Conservation (phyloP, 345 rosid species). For the Euphorbia pulcherrima region DNA sequence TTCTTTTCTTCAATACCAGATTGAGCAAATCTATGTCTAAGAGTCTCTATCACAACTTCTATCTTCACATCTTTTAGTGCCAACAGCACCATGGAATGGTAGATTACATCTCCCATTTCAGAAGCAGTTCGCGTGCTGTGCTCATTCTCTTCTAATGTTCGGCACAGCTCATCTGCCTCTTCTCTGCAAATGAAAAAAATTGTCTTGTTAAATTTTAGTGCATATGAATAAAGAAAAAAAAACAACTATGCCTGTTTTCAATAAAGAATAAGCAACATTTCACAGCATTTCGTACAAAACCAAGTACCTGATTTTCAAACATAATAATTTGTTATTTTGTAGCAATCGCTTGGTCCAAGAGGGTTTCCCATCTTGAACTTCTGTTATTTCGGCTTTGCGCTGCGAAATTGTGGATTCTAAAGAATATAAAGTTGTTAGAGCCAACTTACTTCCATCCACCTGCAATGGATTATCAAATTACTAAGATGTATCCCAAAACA, state of each 20-base stretch:
- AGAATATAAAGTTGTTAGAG: conserved; percentile 56
- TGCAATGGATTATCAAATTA: conserved; percentile 23
- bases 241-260: not conserved
- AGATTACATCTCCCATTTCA: conserved; percentile 78
- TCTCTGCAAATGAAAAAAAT: conserved; percentile 40
- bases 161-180: conserved; percentile 80
- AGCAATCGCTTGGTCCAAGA: conserved; percentile 72
- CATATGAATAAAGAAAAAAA: not conserved
- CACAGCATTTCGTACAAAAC: not conserved
- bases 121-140: conserved; percentile 51
- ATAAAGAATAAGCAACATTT: not conserved
- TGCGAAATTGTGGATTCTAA: conserved; percentile 64
- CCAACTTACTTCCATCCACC: conserved; percentile 50
- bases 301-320: conserved; percentile 72
- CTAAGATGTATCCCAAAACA: not conserved
- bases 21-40: conserved; percentile 51
- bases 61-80: conserved; percentile 45
- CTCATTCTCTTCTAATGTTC: conserved; percentile 70
- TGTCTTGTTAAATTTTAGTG: no score
- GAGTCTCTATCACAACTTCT: conserved; percentile 60
- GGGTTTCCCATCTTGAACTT: conserved; percentile 53
- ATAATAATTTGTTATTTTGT: conserved; percentile 44
- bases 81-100: conserved; percentile 73
- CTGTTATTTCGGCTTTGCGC: conserved; percentile 56
- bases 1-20: conserved; percentile 78